Conservation (phyloP, 2,329 filamentous ascomycete genomes). For the Chalara sp. region DNA sequence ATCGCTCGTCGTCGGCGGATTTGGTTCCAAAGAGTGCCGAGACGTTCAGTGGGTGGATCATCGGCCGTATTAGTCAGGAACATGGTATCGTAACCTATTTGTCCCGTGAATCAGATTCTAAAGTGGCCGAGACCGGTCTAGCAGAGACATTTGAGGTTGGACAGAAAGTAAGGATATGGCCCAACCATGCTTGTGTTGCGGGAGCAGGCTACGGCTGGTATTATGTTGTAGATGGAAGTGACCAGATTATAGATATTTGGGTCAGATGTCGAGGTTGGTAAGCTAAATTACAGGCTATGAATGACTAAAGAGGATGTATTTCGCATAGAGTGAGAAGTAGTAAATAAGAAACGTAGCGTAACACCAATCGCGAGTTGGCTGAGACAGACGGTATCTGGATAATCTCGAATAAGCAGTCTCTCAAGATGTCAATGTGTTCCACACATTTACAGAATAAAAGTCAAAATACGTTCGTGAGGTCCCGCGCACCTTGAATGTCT, state of each 20-base stretch:
- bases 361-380: too few species aligned
- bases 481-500: too few species aligned
- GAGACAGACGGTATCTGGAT: too few species aligned
- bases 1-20: slow-evolving; percentile 20
- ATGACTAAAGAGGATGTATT: too few species aligned
- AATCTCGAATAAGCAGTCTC: too few species aligned
- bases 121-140: slow-evolving; percentile 26
- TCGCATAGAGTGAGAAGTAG: too few species aligned
- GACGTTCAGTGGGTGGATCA: slow-evolving; percentile 51
- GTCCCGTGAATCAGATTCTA: too few species aligned
- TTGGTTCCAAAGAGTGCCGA: slow-evolving; percentile 32
- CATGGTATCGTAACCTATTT: slow-evolving; percentile 64
- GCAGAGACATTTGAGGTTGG: slow-evolving; percentile 50
- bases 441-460: too few species aligned
- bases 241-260: slow-evolving; percentile 71
- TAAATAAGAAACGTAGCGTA: too few species aligned
- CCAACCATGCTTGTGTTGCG: slow-evolving; percentile 76
- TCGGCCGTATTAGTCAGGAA: slow-evolving; percentile 69
- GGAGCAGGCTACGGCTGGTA: slow-evolving; percentile 68
- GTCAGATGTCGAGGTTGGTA: slow-evolving; percentile 64
- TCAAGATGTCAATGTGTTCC: too few species aligned
- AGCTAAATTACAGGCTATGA: slow-evolving; percentile 10
- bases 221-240: slow-evolving; percentile 62
- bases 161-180: slow-evolving; percentile 65
- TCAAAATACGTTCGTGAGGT: too few species aligned